phyloP scores from a whole-genome alignment of 495 filamentous ascomycete genomes.

The Aspergillus campestris region DNA sequence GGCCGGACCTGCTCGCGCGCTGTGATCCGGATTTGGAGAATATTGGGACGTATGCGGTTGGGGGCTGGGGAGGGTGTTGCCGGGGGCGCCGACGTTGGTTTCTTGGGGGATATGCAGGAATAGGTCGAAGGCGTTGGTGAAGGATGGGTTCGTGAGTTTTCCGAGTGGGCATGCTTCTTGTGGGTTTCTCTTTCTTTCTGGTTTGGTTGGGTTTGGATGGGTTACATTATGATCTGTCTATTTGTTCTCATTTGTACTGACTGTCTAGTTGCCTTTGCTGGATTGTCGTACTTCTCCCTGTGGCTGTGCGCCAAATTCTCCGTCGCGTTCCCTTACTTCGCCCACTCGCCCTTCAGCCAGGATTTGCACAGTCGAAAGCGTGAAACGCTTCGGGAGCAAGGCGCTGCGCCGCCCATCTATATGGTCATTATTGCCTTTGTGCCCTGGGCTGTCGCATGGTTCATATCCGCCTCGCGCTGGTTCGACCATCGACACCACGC shows the following conservation, averaged over 20 bases:
- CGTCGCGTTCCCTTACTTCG: constrained; percentile 53
- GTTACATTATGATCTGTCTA: neutral
- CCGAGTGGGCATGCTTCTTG: constrained; percentile 63
- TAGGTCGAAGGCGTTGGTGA: constrained; percentile 24
- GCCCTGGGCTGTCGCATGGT: constrained; percentile 49
- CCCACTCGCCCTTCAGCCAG: constrained; percentile 25
- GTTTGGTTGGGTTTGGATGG: neutral
- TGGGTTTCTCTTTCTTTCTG: constrained; percentile 23
- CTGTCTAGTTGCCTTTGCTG: constrained; percentile 49
- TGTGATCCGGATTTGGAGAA: constrained; percentile 48
- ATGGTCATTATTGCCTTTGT: constrained; percentile 48
- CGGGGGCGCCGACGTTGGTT: constrained; percentile 40
- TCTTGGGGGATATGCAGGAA: constrained; percentile 46
- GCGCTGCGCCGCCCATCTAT: constrained; percentile 52
- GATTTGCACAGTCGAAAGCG: constrained; percentile 16
- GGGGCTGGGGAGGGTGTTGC: constrained; percentile 41
- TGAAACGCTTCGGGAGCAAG: constrained; percentile 34
- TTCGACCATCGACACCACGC: constrained; percentile 55
- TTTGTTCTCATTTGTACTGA: too few relatives aligned
- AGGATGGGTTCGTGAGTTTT: constrained; percentile 59
- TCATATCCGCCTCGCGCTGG: constrained; percentile 55
- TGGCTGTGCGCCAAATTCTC: constrained; percentile 58
- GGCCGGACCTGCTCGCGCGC: constrained; percentile 54
- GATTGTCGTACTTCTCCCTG: constrained; percentile 53
- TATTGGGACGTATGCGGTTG: constrained; percentile 34